Evolutionary conservation across 306 rosid species (phyloP).

Genomic region (Corylus heterophylla): DNA sequence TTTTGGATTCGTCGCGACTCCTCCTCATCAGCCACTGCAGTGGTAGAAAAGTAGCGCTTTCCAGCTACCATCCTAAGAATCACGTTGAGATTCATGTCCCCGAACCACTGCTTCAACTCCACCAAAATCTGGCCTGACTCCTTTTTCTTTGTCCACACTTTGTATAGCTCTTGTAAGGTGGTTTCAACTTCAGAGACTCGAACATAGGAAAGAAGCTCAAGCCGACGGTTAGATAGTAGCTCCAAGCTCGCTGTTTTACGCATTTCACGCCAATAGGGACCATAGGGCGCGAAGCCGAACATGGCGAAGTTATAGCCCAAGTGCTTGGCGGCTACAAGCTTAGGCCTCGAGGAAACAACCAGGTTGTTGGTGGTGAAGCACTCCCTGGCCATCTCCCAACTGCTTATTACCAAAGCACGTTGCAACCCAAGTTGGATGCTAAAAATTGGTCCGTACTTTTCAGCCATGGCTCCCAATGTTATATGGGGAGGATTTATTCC

Average conservation of each 20-base stretch:
- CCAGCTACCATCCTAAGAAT: conserved; percentile 44
- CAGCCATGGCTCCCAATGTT: not conserved
- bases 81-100: conserved; percentile 46
- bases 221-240: conserved; percentile 40
- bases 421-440: conserved; percentile 36
- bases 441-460: conserved; percentile 19
- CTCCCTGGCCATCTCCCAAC: conserved; percentile 53
- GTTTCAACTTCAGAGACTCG: conserved; percentile 35
- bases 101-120: conserved; percentile 48
- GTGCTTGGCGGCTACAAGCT: conserved; percentile 20
- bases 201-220: conserved; percentile 24
- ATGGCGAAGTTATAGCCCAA: conserved; percentile 44
- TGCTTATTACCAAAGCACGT: conserved; percentile 41
- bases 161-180: conserved; percentile 19
- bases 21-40: not conserved
- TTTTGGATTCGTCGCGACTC: not conserved
- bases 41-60: conserved; percentile 18
- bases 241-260: conserved; percentile 39
- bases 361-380: conserved; percentile 46
- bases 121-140: not conserved
- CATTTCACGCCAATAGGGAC: conserved; percentile 45
- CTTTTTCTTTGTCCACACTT: not conserved
- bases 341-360: conserved; percentile 45
- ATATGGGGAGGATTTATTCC: not conserved
- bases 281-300: conserved; percentile 44